A percentile compares a stretch with the other conserved stretches of the same genome.
Conservation (phyloP, 2,329 filamentous ascomycete genomes). For the Mycosphaerella arachidis region DNA sequence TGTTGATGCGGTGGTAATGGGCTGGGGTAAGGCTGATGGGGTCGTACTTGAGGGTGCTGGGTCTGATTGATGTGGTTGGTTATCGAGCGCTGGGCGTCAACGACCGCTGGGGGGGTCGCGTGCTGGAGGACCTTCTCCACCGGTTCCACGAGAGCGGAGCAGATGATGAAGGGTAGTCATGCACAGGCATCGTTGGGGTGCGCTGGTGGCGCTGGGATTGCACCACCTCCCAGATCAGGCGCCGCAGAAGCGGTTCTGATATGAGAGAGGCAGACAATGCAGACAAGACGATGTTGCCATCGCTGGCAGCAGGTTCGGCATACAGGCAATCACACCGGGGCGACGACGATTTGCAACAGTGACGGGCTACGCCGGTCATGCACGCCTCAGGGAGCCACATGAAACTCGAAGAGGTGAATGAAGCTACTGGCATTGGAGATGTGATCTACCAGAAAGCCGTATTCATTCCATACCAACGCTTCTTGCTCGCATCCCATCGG, state of each 20-base stretch:
- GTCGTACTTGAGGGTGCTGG: background rate
- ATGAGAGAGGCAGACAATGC: background rate
- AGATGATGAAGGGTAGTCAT: background rate
- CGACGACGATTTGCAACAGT: background rate
- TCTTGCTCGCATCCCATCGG: conserved; percentile 2
- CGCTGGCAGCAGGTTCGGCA: background rate
- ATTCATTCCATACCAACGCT: conserved; percentile 4
- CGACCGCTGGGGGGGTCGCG: background rate
- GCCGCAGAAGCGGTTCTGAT: background rate
- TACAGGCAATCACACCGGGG: background rate
- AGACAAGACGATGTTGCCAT: background rate
- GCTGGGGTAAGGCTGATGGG: background rate
- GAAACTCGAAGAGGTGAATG: conserved; percentile 4
- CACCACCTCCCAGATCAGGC: background rate
- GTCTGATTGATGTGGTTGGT: background rate
- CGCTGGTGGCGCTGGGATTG: background rate
- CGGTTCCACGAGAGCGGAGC: background rate
- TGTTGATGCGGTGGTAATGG: background rate
- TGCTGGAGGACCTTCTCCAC: background rate
- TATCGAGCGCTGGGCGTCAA: background rate
- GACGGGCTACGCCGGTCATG: conserved; percentile 2
- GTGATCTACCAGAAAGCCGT: conserved; percentile 1
- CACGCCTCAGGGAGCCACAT: conserved; percentile 1
- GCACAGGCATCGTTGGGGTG: background rate
- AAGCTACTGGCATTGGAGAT: conserved; percentile 5